A percentile compares a stretch with the other conserved stretches of the same genome.
Evolutionary conservation across 2,329 filamentous ascomycete species (phyloP).

Genomic region (Verticillium zaregamsianum): DNA sequence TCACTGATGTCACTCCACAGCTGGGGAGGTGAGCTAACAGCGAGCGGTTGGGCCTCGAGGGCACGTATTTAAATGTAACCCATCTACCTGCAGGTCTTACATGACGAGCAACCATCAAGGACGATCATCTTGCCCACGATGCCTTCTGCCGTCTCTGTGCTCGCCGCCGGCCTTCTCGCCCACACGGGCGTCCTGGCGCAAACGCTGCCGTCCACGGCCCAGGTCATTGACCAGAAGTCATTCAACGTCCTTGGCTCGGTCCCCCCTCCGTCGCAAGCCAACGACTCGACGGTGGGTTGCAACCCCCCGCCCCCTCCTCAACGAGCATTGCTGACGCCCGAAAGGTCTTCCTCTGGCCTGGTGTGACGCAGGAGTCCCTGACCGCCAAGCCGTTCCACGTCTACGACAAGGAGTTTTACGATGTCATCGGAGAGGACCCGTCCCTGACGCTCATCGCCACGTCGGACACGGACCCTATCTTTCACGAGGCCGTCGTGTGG

Average conservation of each 20-base stretch:
- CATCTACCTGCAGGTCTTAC: neutral
- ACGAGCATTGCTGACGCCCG: neutral
- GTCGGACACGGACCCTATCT: conserved; percentile 39
- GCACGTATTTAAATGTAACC: neutral
- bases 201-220: conserved; percentile 19
- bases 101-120: neutral
- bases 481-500: conserved; percentile 54
- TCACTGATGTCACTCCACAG: neutral
- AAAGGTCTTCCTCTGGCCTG: conserved; percentile 39
- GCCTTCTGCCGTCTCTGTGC: neutral
- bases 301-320: neutral
- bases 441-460: conserved; percentile 45
- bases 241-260: conserved; percentile 38
- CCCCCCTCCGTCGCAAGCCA: conserved; percentile 27
- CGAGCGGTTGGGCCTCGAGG: neutral
- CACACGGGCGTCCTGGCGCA: conserved; percentile 17
- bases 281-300: conserved; percentile 29
- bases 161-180: conserved; percentile 5
- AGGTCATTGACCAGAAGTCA: conserved; percentile 37
- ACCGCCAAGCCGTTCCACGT: conserved; percentile 35
- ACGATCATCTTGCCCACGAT: neutral
- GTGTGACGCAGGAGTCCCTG: conserved; percentile 31
- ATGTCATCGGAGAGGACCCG: conserved; percentile 44
- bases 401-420: conserved; percentile 46
- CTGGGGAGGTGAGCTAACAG: neutral